Conservation (phyloP, 179 eudicot species). For the Spergularia azorica region DNA sequence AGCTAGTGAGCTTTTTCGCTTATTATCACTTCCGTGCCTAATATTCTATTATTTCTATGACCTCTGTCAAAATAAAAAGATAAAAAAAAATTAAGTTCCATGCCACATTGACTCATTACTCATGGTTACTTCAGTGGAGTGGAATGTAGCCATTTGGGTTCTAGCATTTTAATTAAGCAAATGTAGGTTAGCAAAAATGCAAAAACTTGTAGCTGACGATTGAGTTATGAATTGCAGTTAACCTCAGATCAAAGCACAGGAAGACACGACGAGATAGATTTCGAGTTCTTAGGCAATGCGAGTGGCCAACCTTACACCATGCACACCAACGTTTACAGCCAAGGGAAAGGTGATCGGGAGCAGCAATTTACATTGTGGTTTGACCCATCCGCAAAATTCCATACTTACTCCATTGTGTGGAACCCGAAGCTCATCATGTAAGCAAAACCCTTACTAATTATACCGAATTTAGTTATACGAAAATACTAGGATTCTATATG, state of each 20-base stretch:
- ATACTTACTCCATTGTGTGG: constrained; percentile 47
- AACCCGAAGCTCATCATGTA: constrained; percentile 39
- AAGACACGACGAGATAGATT: constrained; percentile 36
- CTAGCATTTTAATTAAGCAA: too few relatives aligned
- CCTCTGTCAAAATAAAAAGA: too few relatives aligned
- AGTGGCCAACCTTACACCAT: constrained; percentile 37
- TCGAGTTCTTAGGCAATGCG: constrained; percentile 36
- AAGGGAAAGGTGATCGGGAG: constrained; percentile 39
- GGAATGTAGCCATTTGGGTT: too few relatives aligned
- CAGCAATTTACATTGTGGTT: constrained; percentile 47
- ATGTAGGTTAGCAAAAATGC: too few relatives aligned
- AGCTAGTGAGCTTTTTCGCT: too few relatives aligned
- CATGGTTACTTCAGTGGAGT: too few relatives aligned
- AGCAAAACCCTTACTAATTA: neutral
- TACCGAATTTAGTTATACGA: neutral
- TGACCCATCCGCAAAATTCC: constrained; percentile 40
- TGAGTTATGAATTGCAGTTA: constrained; percentile 16
- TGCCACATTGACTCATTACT: too few relatives aligned
- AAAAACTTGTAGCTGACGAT: neutral
- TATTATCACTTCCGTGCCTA: neutral
- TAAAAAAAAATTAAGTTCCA: too few relatives aligned
- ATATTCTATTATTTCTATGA: neutral
- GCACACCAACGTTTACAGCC: constrained; percentile 35
- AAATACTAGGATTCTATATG: too few relatives aligned
- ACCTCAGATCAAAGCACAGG: constrained; percentile 31